A percentile compares a stretch with the other conserved stretches of the same genome.
Evolutionary conservation across 768 basidiomycete genomes (phyloP).

Genomic region (Tricholoma sp.): DNA sequence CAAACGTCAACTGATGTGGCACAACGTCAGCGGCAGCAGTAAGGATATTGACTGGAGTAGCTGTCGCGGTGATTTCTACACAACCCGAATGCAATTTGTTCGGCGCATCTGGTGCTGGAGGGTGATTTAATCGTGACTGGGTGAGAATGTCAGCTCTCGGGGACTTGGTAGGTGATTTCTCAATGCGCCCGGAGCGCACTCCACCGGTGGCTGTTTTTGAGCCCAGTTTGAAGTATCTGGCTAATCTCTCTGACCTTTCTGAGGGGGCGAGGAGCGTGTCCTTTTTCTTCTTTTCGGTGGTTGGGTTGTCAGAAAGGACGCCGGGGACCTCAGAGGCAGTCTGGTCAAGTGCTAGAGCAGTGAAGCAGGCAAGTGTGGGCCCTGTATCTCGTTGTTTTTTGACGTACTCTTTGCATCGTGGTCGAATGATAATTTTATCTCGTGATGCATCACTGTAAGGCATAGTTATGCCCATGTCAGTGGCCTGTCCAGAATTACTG

Average conservation of each 20-base stretch:
- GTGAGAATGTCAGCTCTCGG: not conserved
- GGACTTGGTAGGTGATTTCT: not conserved
- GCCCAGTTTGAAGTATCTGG: not conserved
- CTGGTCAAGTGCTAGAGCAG: not conserved
- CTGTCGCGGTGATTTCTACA: not conserved
- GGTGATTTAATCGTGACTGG: not conserved
- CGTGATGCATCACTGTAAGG: constrained; percentile 3
- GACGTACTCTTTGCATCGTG: constrained; percentile 6
- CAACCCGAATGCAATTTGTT: not conserved
- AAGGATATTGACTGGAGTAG: not conserved
- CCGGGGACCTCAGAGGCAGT: not conserved
- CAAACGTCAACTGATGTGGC: not conserved
- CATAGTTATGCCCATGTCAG: too few relatives aligned
- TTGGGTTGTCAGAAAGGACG: not conserved
- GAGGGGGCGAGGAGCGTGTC: not conserved
- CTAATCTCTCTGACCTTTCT: not conserved
- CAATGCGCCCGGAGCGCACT: constrained; percentile 1
- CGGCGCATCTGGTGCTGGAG: not conserved
- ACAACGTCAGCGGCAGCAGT: not conserved
- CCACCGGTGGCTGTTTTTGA: not conserved
- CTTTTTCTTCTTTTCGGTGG: not conserved
- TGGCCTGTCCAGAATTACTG: not conserved
- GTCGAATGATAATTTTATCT: constrained; percentile 10
- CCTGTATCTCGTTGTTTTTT: constrained; percentile 1
- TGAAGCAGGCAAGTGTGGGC: constrained; percentile 8